Evolutionary conservation across 306 rosid species (phyloP).

Genomic region (Ormosia semicastrata): DNA sequence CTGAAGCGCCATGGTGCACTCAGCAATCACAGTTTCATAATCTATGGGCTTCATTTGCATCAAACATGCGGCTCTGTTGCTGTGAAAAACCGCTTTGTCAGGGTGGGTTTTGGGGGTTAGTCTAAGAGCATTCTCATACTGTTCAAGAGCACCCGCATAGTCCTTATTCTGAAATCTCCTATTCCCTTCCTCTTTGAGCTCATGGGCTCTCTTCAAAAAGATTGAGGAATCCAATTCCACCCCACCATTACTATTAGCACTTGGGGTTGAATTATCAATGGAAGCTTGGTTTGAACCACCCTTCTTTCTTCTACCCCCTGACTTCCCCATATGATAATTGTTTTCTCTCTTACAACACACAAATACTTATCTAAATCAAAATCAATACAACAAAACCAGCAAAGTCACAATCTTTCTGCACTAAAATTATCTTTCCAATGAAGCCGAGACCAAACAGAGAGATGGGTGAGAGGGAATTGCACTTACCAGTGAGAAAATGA

Average conservation of each 20-base stretch:
- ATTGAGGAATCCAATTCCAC: constrained; percentile 75
- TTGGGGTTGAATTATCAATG: constrained; percentile 43
- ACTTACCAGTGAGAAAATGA: constrained; percentile 35
- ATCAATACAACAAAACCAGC: not conserved
- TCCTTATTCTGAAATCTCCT: constrained; percentile 81
- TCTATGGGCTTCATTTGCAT: constrained; percentile 97
- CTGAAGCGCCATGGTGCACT: constrained; percentile 92
- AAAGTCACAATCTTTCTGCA: not conserved
- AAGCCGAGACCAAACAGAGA: constrained; percentile 16
- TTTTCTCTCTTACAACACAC: not conserved
- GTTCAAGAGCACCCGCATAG: constrained; percentile 82
- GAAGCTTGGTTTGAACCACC: constrained; percentile 55
- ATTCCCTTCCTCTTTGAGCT: constrained; percentile 93
- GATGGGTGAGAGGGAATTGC: constrained; percentile 15
- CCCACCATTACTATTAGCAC: constrained; percentile 62
- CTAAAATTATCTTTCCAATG: not conserved
- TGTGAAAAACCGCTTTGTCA: constrained; percentile 84
- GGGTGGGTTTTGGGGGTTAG: constrained; percentile 81
- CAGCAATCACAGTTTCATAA: constrained; percentile 80
- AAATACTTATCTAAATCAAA: constrained; percentile 12
- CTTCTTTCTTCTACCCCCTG: constrained; percentile 89
- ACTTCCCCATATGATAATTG: constrained; percentile 73
- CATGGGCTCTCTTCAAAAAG: constrained; percentile 87
- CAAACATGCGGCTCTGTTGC: constrained; percentile 92
- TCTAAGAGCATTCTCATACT: constrained; percentile 81